phyloP scores from a whole-genome alignment of 2,329 filamentous ascomycete genomes.

The Talaromyces rugulosus region DNA sequence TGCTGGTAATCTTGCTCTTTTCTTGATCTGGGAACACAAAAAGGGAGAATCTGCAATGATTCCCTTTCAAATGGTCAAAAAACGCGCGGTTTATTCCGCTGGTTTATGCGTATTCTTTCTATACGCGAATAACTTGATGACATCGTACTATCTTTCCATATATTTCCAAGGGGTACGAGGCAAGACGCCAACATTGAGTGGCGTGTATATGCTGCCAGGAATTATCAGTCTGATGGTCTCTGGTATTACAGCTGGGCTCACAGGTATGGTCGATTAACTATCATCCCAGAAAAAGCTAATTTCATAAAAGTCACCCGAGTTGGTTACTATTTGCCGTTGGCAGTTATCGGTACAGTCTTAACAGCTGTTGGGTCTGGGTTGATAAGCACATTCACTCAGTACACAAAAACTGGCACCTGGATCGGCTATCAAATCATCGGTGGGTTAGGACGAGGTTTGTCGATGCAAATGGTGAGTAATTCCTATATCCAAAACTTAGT shows the following conservation, averaged over 20 bases:
- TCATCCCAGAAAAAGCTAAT: neutral
- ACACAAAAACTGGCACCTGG: neutral
- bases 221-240: neutral
- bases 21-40: conserved; percentile 31
- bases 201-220: neutral
- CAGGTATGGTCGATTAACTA: neutral
- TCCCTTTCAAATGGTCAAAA: conserved; percentile 20
- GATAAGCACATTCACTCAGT: conserved; percentile 2
- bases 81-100: neutral
- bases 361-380: conserved; percentile 1
- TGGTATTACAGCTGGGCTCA: neutral
- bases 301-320: neutral
- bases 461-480: neutral
- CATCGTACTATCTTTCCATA: conserved; percentile 1
- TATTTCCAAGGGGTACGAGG: conserved; percentile 2
- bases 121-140: conserved; percentile 1
- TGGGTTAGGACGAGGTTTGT: neutral
- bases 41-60: conserved; percentile 36
- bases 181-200: neutral
- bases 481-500: neutral
- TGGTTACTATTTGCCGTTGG: conserved; percentile 5
- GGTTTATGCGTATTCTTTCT: neutral
- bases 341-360: neutral
- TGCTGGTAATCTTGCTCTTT: conserved; percentile 25
- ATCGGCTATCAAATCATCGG: conserved; percentile 2